phyloP scores from a whole-genome alignment of 2,329 filamentous ascomycete genomes.

The Aspergillus floridensis region DNA sequence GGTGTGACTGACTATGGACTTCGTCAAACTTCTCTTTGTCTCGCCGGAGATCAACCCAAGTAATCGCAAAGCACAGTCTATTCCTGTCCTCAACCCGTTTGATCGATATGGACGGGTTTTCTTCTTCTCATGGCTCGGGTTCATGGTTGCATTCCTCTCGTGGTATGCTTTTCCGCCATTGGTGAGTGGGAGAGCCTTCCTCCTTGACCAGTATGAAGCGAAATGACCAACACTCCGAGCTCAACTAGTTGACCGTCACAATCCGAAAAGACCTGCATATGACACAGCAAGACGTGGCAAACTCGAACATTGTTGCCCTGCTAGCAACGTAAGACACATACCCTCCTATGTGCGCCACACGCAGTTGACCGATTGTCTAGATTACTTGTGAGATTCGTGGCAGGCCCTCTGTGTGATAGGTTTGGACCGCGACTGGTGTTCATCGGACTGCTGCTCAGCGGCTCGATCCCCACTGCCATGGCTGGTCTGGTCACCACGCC shows the following conservation, averaged over 20 bases:
- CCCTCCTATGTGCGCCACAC: not conserved
- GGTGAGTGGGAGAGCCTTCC: constrained; percentile 47
- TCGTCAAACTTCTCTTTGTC: constrained; percentile 29
- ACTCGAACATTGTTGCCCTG: constrained; percentile 86
- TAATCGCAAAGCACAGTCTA: constrained; percentile 76
- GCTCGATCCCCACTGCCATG: constrained; percentile 76
- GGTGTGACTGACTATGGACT: constrained; percentile 18
- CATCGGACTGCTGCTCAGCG: constrained; percentile 70
- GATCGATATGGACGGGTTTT: constrained; percentile 82
- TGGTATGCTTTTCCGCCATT: constrained; percentile 89
- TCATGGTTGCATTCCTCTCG: constrained; percentile 84
- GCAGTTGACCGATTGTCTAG: constrained; percentile 32
- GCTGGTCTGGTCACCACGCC: constrained; percentile 72
- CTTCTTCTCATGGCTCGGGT: constrained; percentile 84
- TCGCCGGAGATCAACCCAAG: constrained; percentile 77
- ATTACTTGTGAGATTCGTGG: constrained; percentile 71
- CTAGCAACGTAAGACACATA: constrained; percentile 57
- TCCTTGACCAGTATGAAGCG: not conserved
- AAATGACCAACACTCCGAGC: constrained; percentile 18
- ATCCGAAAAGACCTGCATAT: constrained; percentile 78
- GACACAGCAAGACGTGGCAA: constrained; percentile 68
- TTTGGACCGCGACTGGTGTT: constrained; percentile 81
- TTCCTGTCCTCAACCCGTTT: constrained; percentile 75
- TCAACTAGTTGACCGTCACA: constrained; percentile 61
- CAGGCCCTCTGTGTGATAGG: constrained; percentile 80